These are phyloP conservation scores for Serendipita sp. DNA, from an alignment of 768 basidiomycete species.

Conservation along the genomic window DNA sequence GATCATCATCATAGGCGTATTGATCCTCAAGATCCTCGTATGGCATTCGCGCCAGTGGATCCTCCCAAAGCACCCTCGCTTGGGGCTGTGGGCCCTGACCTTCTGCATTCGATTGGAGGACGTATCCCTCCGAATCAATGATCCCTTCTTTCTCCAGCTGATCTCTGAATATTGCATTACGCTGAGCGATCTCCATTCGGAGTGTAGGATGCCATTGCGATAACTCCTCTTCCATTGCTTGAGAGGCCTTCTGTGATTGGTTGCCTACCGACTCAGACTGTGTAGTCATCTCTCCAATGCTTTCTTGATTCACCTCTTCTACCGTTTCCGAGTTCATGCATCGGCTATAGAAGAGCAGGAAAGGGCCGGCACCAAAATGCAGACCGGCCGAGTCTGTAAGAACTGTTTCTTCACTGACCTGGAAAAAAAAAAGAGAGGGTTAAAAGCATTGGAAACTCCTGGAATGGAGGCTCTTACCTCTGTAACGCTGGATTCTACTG, in stretches of 20 bases:
- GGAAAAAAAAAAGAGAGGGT: not conserved
- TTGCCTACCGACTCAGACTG: not conserved
- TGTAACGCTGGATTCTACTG: conserved; percentile 49
- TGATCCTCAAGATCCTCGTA: not conserved
- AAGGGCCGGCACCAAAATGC: conserved; percentile 64
- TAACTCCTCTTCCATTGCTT: not conserved
- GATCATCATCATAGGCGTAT: not conserved
- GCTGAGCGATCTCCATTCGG: not conserved
- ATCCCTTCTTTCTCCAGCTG: not conserved
- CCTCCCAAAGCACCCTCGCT: not conserved
- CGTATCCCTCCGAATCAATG: not conserved
- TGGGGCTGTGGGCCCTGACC: not conserved
- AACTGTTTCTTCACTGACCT: conserved; percentile 60
- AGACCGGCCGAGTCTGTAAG: conserved; percentile 54
- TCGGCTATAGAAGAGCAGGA: conserved; percentile 51
- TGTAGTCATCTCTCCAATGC: not conserved
- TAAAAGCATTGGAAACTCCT: not conserved
- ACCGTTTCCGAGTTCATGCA: not conserved
- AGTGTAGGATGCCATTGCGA: not conserved
- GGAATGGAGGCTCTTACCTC: too few species aligned
- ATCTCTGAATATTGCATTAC: not conserved
- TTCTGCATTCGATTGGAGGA: not conserved
- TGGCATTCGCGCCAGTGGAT: not conserved
- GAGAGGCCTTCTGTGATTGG: not conserved
- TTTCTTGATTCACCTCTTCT: not conserved